Percentiles rank a stretch among this genome's conserved stretches.
Evolutionary conservation across 345 rosid species (phyloP).

Genomic region (Eucalyptus curtisii): DNA sequence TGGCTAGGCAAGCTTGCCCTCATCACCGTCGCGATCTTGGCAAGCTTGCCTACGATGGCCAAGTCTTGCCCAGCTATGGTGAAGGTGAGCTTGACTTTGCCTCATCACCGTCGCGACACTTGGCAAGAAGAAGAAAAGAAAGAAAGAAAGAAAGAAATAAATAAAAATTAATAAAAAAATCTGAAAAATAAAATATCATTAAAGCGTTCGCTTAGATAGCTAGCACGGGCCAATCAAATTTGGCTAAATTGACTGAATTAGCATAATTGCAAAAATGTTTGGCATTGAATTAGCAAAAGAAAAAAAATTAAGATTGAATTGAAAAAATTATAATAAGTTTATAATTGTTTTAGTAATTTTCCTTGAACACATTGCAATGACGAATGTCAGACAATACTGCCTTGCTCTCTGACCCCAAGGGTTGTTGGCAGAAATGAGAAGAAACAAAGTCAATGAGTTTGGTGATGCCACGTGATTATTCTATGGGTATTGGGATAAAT

Average conservation of each 20-base stretch:
- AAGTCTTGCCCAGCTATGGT: fast-evolving
- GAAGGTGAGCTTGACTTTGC: too few species aligned
- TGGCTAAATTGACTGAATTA: fast-evolving
- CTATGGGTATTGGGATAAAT: background rate
- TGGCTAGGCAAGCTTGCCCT: fast-evolving
- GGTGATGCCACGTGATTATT: background rate
- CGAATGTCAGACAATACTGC: background rate
- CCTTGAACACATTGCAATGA: background rate
- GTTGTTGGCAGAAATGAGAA: background rate
- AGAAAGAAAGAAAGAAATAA: too few species aligned
- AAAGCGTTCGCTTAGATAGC: fast-evolving
- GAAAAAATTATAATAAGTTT: too few species aligned
- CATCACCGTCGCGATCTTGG: fast-evolving
- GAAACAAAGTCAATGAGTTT: background rate
- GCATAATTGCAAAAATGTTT: fast-evolving
- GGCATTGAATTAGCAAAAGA: too few species aligned
- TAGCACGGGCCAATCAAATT: fast-evolving
- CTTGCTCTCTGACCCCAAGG: background rate
- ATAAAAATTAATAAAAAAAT: too few species aligned
- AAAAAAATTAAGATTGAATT: too few species aligned
- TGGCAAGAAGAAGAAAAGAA: too few species aligned
- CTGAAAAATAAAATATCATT: too few species aligned
- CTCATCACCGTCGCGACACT: too few species aligned
- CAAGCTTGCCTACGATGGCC: fast-evolving
- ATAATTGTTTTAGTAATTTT: background rate